These are phyloP conservation scores for Diaporthe nobilis DNA, from an alignment of 2,329 filamentous ascomycete genomes.

Conservation along the genomic window DNA sequence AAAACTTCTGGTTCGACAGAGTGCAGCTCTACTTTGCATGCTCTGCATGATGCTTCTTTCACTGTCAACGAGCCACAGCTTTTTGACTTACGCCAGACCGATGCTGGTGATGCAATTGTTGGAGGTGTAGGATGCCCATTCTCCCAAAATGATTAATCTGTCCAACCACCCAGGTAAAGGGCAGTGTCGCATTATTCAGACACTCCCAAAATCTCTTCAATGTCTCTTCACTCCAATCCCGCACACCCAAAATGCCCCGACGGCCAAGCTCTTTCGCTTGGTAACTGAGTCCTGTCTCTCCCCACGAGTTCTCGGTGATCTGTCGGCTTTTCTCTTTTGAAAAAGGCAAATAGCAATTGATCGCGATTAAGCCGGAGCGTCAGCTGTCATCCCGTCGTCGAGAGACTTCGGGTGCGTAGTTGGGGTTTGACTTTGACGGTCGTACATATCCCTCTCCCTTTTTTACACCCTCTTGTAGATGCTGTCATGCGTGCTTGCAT, in stretches of 20 bases:
- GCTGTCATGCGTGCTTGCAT: neutral
- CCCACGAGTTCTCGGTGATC: slow-evolving; percentile 85
- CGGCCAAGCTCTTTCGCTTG: slow-evolving; percentile 66
- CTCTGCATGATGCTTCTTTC: neutral
- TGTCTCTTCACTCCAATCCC: neutral
- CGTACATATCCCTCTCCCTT: slow-evolving; percentile 72
- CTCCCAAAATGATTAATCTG: neutral
- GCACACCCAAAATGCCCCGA: slow-evolving; percentile 60
- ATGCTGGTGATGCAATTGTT: neutral
- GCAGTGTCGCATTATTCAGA: neutral
- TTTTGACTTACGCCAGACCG: neutral
- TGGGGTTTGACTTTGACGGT: slow-evolving; percentile 96
- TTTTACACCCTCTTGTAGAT: slow-evolving; percentile 32
- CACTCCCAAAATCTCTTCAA: neutral
- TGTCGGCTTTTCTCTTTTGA: slow-evolving; percentile 64
- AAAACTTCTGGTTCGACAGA: slow-evolving; percentile 6
- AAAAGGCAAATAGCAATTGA: slow-evolving; percentile 82
- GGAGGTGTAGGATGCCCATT: neutral
- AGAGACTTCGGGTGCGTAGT: slow-evolving; percentile 89
- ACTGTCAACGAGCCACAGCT: neutral
- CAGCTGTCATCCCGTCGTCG: slow-evolving; percentile 83
- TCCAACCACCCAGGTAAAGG: neutral
- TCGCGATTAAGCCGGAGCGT: slow-evolving; percentile 99
- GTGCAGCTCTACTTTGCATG: neutral
- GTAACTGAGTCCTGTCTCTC: slow-evolving; percentile 73